Percentiles rank a stretch among this genome's conserved stretches.
phyloP scores from a whole-genome alignment of 1,139 yeast species.

The Taiozyma onychis region DNA sequence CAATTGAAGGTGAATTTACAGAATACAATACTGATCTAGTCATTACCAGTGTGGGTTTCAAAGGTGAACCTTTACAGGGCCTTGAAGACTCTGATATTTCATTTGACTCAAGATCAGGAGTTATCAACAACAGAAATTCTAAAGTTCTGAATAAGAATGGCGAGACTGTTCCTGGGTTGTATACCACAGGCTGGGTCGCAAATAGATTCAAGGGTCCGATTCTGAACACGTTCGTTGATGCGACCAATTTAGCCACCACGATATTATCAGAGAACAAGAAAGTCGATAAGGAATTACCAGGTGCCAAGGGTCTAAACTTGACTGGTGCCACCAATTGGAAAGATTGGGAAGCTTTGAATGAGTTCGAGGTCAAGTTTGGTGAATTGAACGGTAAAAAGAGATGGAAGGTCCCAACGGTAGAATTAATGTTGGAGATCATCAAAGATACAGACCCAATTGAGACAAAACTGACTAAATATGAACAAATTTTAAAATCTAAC shows the following conservation, averaged over 20 bases:
- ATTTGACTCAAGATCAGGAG: slow-evolving; percentile 48
- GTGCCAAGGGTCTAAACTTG: slow-evolving; percentile 31
- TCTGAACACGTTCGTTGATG: slow-evolving; percentile 84
- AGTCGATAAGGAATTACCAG: slow-evolving; percentile 14
- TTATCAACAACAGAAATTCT: slow-evolving; percentile 58
- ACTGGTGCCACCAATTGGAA: slow-evolving; percentile 51
- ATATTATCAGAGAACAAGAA: slow-evolving; percentile 47
- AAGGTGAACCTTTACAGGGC: slow-evolving; percentile 59
- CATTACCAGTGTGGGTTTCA: slow-evolving; percentile 80
- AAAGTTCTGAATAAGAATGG: slow-evolving; percentile 37
- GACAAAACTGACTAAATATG: slow-evolving; percentile 8
- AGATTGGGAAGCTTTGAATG: slow-evolving; percentile 52
- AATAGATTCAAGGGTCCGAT: slow-evolving; percentile 89
- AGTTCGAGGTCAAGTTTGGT: slow-evolving; percentile 30
- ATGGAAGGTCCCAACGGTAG: slow-evolving; percentile 45
- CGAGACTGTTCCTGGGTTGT: slow-evolving; percentile 46
- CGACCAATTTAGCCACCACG: slow-evolving; percentile 70
- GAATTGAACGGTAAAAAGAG: slow-evolving; percentile 56
- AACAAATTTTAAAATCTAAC: slow-evolving; percentile 6
- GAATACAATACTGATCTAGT: slow-evolving; percentile 48
- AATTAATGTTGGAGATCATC: slow-evolving; percentile 40
- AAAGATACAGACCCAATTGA: slow-evolving; percentile 1
- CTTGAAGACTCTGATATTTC: slow-evolving; percentile 32
- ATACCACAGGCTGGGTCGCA: slow-evolving; percentile 90
- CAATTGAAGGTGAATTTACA: slow-evolving; percentile 22